A percentile compares a stretch with the other conserved stretches of the same genome.
Evolutionary conservation across 352 stramenopile genomes (phyloP).

Genomic region (Phytophthora colocasiae): DNA sequence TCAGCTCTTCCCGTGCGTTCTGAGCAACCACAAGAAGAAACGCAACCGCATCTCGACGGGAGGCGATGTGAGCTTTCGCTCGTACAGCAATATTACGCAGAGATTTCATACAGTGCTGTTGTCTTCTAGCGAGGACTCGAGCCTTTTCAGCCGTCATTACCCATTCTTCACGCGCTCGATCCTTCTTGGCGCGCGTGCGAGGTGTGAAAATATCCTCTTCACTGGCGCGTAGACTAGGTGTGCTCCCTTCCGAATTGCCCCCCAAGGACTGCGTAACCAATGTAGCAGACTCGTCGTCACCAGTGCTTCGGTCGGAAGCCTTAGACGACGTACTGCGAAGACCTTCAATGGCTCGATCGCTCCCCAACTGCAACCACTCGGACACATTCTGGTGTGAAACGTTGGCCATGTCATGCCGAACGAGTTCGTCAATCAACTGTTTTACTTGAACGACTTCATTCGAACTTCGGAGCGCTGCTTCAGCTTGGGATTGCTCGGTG

Average conservation of each 20-base stretch:
- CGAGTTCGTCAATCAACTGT: conserved; percentile 34
- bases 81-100: conserved; percentile 52
- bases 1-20: conserved; percentile 31
- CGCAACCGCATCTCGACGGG: conserved; percentile 29
- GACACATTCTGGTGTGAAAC: conserved; percentile 29
- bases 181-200: conserved; percentile 29
- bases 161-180: conserved; percentile 39
- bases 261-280: conserved; percentile 3
- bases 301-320: background rate
- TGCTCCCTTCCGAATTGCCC: background rate
- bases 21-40: conserved; percentile 32
- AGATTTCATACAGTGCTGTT: conserved; percentile 56
- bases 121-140: conserved; percentile 53
- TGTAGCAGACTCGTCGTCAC: background rate
- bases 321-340: conserved; percentile 1
- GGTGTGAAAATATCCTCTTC: conserved; percentile 19
- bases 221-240: conserved; percentile 9
- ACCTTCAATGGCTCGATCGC: conserved; percentile 17
- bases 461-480: conserved; percentile 11
- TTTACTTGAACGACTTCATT: conserved; percentile 25
- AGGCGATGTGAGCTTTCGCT: conserved; percentile 36
- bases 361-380: conserved; percentile 34
- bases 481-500: conserved; percentile 11
- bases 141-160: conserved; percentile 54
- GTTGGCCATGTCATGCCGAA: conserved; percentile 25